Percentiles rank a stretch among this genome's conserved stretches.
Conservation (phyloP, 306 rosid genomes). For the Parietaria judaica region DNA sequence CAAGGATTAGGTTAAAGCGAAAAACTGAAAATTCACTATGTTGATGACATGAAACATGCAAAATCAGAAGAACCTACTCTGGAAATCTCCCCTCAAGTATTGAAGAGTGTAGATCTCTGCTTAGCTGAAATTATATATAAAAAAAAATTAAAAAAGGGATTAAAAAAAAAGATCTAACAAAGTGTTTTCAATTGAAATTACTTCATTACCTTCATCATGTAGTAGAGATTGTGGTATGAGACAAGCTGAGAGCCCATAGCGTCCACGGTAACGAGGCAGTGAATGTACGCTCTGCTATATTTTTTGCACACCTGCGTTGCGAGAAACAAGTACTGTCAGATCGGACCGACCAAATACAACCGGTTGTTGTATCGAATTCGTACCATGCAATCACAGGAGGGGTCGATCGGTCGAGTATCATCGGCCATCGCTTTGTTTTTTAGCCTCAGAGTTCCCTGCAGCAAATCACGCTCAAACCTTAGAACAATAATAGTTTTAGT, state of each 20-base stretch:
- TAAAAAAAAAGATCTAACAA: constrained; percentile 1
- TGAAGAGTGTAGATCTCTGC: constrained; percentile 78
- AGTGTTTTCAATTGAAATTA: not conserved
- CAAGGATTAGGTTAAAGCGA: constrained; percentile 17
- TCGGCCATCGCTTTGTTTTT: constrained; percentile 80
- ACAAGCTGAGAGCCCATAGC: constrained; percentile 99
- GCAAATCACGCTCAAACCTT: not conserved
- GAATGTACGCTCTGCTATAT: constrained; percentile 85
- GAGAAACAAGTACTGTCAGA: constrained; percentile 19
- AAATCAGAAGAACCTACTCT: constrained; percentile 47
- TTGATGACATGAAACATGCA: not conserved
- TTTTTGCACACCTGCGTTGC: constrained; percentile 74
- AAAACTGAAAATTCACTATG: constrained; percentile 6
- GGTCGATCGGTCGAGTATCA: constrained; percentile 87
- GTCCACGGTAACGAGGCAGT: constrained; percentile 89
- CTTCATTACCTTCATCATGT: constrained; percentile 74
- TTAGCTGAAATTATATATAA: constrained; percentile 48
- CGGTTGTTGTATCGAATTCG: constrained; percentile 16
- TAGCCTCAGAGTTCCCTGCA: constrained; percentile 84
- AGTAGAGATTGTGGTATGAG: constrained; percentile 81
- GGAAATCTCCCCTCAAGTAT: constrained; percentile 73
- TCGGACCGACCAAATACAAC: not conserved
- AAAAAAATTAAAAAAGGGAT: not conserved
- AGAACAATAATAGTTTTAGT: no score
- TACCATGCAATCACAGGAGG: constrained; percentile 88